Conservation (phyloP, 768 basidiomycete genomes). For the Collybiopsis luxurians region DNA sequence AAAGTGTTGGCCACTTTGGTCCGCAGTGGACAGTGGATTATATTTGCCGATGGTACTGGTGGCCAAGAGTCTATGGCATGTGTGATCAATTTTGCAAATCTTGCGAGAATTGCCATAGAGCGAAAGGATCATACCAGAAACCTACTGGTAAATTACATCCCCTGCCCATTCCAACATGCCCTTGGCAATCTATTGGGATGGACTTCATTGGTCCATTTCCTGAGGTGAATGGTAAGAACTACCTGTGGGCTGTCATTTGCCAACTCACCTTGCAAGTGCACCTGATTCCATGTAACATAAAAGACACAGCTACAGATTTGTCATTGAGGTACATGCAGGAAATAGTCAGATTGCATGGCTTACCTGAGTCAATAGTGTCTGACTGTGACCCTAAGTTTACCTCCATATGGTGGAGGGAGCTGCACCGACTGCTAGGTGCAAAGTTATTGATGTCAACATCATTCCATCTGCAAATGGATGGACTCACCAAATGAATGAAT, state of each 20-base stretch:
- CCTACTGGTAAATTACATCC: constrained; percentile 11
- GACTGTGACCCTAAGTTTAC: constrained; percentile 32
- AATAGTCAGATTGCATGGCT: constrained; percentile 14
- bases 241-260: constrained; percentile 22
- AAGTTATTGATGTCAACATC: constrained; percentile 20
- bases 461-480: constrained; percentile 30
- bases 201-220: constrained; percentile 2
- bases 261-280: constrained; percentile 13
- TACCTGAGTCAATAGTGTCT: constrained; percentile 18
- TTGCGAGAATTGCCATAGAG: constrained; percentile 11
- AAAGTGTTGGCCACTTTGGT: constrained; percentile 22
- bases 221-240: background rate
- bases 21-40: constrained; percentile 3
- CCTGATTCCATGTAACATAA: constrained; percentile 8
- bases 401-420: constrained; percentile 27
- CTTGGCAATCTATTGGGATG: constrained; percentile 19
- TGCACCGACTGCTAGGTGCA: constrained; percentile 12
- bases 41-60: constrained; percentile 11
- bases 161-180: constrained; percentile 12
- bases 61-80: constrained; percentile 9
- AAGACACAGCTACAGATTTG: constrained; percentile 11
- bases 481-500: constrained; percentile 11
- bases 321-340: constrained; percentile 10
- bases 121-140: background rate
- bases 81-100: constrained; percentile 6